Percentiles rank a stretch among this genome's conserved stretches.
phyloP scores from a whole-genome alignment of 768 basidiomycete genomes.

The Boletus reticulatus region DNA sequence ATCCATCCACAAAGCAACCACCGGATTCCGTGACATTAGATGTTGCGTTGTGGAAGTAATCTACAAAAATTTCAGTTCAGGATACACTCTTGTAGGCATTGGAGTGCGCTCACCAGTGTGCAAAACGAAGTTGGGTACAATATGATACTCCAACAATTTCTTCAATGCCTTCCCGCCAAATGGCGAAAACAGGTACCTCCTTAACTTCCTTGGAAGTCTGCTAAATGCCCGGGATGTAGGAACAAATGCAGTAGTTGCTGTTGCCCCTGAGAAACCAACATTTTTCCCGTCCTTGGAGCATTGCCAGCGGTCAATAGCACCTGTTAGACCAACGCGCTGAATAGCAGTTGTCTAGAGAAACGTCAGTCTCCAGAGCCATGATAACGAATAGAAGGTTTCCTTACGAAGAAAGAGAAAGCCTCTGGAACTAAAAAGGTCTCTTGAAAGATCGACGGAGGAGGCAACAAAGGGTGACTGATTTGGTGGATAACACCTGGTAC shows the following conservation, averaged over 20 bases:
- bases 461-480: slow-evolving; percentile 10
- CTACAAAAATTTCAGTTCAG: background rate
- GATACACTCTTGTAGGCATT: background rate
- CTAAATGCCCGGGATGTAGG: slow-evolving; percentile 7
- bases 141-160: slow-evolving; percentile 14
- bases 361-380: background rate
- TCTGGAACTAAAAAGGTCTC: slow-evolving; percentile 8
- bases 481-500: slow-evolving; percentile 11
- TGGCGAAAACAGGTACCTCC: slow-evolving; percentile 9
- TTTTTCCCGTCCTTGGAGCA: background rate
- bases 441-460: slow-evolving; percentile 13
- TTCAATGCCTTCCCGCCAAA: slow-evolving; percentile 11
- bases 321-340: slow-evolving; percentile 9
- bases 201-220: slow-evolving; percentile 10
- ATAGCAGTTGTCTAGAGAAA: slow-evolving; percentile 11
- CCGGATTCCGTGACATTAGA: background rate
- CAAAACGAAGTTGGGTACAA: slow-evolving; percentile 4
- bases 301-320: slow-evolving; percentile 4
- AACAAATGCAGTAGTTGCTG: slow-evolving; percentile 5
- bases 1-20: background rate
- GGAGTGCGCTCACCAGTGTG: slow-evolving; percentile 5
- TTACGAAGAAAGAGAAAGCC: slow-evolving; percentile 13
- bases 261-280: background rate
- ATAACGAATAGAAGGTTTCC: background rate
- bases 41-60: slow-evolving; percentile 13